Conservation (phyloP, 169 alveolate species). For the Cytauxzoon felis region DNA sequence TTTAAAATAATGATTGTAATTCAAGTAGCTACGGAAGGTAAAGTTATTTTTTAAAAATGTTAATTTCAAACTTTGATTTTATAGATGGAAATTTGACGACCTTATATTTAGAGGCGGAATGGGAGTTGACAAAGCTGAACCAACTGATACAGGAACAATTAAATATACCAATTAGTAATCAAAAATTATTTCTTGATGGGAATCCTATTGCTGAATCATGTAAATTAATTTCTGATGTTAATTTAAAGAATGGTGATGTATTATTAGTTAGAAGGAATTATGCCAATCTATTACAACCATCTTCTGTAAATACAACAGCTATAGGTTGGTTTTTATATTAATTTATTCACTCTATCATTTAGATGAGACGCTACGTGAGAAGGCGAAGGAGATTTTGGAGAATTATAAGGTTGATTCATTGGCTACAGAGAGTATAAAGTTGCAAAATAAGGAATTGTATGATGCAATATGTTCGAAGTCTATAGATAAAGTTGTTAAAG, state of each 20-base stretch:
- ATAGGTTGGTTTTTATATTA: too few species aligned
- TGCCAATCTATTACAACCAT: not conserved
- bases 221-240: constrained; percentile 9
- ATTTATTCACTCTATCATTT: too few species aligned
- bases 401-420: constrained; percentile 1
- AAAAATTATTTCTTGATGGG: constrained; percentile 35
- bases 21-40: constrained; percentile 44
- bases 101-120: constrained; percentile 49
- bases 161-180: constrained; percentile 20
- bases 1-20: constrained; percentile 29
- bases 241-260: constrained; percentile 26
- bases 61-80: not conserved
- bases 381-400: constrained; percentile 20
- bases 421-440: constrained; percentile 12
- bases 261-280: constrained; percentile 4
- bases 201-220: not conserved
- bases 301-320: not conserved
- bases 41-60: not conserved
- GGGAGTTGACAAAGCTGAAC: constrained; percentile 21
- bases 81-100: constrained; percentile 45
- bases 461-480: constrained; percentile 23
- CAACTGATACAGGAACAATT: constrained; percentile 19
- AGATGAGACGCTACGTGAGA: constrained; percentile 17
- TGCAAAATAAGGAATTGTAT: constrained; percentile 2
- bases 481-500: constrained; percentile 10